Evolutionary conservation across 805 yeast genomes (phyloP).

Genomic region (Starmerella gropengiesseri): DNA sequence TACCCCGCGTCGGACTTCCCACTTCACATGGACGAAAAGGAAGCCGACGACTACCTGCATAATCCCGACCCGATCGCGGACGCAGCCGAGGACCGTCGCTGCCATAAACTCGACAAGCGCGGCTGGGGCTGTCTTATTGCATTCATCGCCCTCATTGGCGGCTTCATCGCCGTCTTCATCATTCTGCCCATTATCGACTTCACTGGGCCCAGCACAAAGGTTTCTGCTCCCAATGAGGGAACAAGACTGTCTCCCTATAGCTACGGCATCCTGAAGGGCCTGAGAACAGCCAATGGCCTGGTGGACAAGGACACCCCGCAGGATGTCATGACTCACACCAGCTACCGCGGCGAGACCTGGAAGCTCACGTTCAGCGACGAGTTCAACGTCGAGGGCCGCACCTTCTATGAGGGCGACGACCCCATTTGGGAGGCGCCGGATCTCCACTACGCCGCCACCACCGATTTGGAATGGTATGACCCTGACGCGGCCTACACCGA

Average conservation of each 20-base stretch:
- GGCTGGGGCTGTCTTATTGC: constrained; percentile 30
- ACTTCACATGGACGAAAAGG: constrained; percentile 80
- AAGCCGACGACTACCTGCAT: constrained; percentile 87
- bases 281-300: constrained; percentile 40
- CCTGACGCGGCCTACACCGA: constrained; percentile 79
- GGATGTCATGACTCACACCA: constrained; percentile 38
- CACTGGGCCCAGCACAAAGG: constrained; percentile 47
- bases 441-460: constrained; percentile 74
- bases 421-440: constrained; percentile 84
- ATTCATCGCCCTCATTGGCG: constrained; percentile 45
- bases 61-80: constrained; percentile 94
- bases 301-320: constrained; percentile 66
- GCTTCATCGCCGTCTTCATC: constrained; percentile 58
- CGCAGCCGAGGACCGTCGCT: constrained; percentile 55
- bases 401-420: constrained; percentile 83
- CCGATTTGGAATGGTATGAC: constrained; percentile 87
- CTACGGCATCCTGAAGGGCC: constrained; percentile 48
- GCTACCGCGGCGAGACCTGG: constrained; percentile 59
- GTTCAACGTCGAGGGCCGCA: constrained; percentile 78
- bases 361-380: constrained; percentile 79
- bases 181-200: constrained; percentile 75
- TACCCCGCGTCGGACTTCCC: constrained; percentile 92
- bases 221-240: constrained; percentile 23
- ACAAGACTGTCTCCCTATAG: constrained; percentile 43
- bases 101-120: constrained; percentile 30